These are phyloP conservation scores for Plectosphaerella cucumerina DNA, from an alignment of 2,329 filamentous ascomycete species.

Conservation along the genomic window DNA sequence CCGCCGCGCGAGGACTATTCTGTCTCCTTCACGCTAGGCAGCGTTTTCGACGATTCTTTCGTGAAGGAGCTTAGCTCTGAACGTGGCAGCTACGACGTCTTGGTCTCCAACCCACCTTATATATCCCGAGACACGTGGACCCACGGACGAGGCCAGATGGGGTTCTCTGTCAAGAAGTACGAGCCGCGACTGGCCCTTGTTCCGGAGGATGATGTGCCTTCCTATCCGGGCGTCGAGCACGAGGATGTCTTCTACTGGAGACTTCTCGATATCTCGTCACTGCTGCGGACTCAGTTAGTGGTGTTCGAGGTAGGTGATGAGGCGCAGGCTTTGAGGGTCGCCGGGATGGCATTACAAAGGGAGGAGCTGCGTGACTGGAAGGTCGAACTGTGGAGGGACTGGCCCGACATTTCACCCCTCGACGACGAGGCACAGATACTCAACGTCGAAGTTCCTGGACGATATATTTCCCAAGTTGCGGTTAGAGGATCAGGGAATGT, in stretches of 20 bases:
- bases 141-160: conserved; percentile 34
- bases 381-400: conserved; percentile 71
- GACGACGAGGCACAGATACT: conserved; percentile 17
- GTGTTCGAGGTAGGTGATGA: conserved; percentile 70
- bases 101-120: conserved; percentile 91
- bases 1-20: conserved; percentile 12
- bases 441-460: too few relatives aligned
- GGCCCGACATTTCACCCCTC: conserved; percentile 39
- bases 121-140: conserved; percentile 56
- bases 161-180: conserved; percentile 74
- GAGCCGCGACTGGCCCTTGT: conserved; percentile 82
- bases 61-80: conserved; percentile 27
- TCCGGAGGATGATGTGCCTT: conserved; percentile 27
- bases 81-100: conserved; percentile 49
- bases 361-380: conserved; percentile 21
- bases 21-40: background rate
- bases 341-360: conserved; percentile 35
- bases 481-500: background rate
- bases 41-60: conserved; percentile 47
- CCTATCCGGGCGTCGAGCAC: conserved; percentile 24
- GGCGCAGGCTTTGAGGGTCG: conserved; percentile 63
- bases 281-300: conserved; percentile 48
- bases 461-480: background rate
- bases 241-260: conserved; percentile 64
- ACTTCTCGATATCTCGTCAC: conserved; percentile 51